Base-by-base conservation (phyloP, 768 basidiomycete genomes). In the Psilocybe tampanensis region DNA sequence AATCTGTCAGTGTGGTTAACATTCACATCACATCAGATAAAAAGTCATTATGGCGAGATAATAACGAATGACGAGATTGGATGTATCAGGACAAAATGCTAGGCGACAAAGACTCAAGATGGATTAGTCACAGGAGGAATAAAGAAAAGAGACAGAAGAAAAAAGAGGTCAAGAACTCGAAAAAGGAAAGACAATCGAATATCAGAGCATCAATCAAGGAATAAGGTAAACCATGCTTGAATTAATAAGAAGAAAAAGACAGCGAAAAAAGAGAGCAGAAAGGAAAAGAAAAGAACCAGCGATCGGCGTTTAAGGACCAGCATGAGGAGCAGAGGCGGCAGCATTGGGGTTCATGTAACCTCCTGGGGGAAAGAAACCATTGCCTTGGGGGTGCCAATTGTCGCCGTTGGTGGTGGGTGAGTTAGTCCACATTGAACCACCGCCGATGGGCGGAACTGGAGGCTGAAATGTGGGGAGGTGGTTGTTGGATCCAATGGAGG, bases 381-480 rank as follows among this genome's bases (percentile, higher is more conserved):
- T 66, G 33, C 47, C 58, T 50, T 63, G 59, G 11, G 80, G 73
- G 57, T 83, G 83, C 85, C 85, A 86, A 17, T 80, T 78, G 8
- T 79, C 59, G 36, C 62, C 44, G 66, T 70, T 17, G 1, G 66
- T 60, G 2, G 63, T 47, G 15, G 67, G 72, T 13, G 72, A 70
- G 36, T 60, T 75, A 2, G 77, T 77, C 78, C 83, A 84, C 64
- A 78, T 36, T 34, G 71, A 65, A 26, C 61, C 62, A 39, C 57
- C 60, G 11, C 68, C 70, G 44, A 71, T 69, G 1, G 68, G 68
- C 21, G 66, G 62, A 22, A 63, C 52, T n/a, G 59, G 60, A 11
- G 61, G 56, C 45, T 61, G 60, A 39, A 58, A 33, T 18, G 56
- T 58, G 22, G 67, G 56, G 23, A 59, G n/a, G 43, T 60, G 64